These are phyloP conservation scores for Nakazawaea peltata DNA, from an alignment of 805 yeast species.

Conservation along the genomic window DNA sequence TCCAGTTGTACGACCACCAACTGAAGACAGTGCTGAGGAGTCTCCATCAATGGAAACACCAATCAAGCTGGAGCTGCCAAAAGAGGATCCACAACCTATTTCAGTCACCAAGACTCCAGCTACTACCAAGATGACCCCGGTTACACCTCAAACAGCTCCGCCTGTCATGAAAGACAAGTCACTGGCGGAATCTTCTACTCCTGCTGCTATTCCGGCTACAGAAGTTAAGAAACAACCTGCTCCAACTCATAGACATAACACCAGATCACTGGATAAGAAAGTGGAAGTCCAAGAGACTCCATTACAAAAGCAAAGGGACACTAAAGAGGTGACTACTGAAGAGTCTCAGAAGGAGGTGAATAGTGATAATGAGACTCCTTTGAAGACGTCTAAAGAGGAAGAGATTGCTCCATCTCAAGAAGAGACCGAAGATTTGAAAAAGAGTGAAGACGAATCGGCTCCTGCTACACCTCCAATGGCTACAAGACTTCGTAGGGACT, in stretches of 20 bases:
- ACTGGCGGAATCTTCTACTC: conserved; percentile 1
- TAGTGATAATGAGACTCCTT: too few relatives aligned
- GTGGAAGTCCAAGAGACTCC: conserved; percentile 9
- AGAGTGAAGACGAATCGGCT: conserved; percentile 9
- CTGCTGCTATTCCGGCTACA: conserved; percentile 2
- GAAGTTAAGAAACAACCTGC: not conserved
- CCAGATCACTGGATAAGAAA: conserved; percentile 6
- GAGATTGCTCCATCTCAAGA: too few relatives aligned
- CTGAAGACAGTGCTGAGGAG: too few relatives aligned
- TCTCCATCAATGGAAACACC: not conserved
- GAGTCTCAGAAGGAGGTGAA: not conserved
- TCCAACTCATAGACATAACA: conserved; percentile 9
- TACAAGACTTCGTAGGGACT: too few relatives aligned
- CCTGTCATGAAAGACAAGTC: conserved; percentile 9
- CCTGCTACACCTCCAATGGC: too few relatives aligned
- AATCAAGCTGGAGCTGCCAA: not conserved
- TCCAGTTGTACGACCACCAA: too few relatives aligned
- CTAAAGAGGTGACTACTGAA: not conserved
- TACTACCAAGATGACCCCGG: conserved; percentile 7
- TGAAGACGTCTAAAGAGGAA: too few relatives aligned
- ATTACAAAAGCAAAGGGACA: conserved; percentile 10
- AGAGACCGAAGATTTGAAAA: too few relatives aligned
- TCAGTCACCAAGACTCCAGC: not conserved
- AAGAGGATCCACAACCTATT: not conserved
- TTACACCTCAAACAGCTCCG: conserved; percentile 6